Conservation (phyloP, 495 filamentous ascomycete species). For the Hapsidospora chrysogenum region DNA sequence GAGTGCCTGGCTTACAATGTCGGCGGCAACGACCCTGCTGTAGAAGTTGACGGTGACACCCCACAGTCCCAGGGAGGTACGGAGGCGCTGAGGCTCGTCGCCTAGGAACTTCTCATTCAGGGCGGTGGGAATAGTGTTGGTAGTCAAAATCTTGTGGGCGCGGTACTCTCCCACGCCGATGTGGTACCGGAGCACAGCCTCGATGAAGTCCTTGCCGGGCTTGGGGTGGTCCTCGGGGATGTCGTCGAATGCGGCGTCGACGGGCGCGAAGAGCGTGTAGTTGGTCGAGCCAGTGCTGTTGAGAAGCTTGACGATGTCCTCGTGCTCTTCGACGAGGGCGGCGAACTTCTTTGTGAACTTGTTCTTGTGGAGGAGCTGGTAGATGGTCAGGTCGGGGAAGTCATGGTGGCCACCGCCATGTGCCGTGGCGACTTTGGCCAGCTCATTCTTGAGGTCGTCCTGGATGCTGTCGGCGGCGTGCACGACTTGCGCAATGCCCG, state of each 20-base stretch:
- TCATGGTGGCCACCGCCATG: conserved; percentile 1
- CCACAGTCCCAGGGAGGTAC: conserved; percentile 34
- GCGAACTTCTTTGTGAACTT: conserved; percentile 62
- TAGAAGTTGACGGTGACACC: conserved; percentile 58
- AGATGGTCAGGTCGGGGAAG: conserved; percentile 46
- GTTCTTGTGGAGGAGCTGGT: conserved; percentile 50
- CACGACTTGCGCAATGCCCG: no score
- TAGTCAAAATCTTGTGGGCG: conserved; percentile 33
- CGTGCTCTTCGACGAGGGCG: conserved; percentile 46
- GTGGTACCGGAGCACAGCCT: conserved; percentile 54
- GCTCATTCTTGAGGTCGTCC: not conserved
- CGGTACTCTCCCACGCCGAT: conserved; percentile 42
- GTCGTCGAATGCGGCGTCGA: conserved; percentile 52
- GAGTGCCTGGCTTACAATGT: conserved; percentile 41
- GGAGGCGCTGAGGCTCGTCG: conserved; percentile 48
- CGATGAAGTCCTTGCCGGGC: conserved; percentile 44
- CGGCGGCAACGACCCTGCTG: conserved; percentile 40
- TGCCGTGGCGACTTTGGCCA: conserved; percentile 1
- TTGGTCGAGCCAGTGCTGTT: conserved; percentile 49
- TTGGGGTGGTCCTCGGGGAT: conserved; percentile 36
- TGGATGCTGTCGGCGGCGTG: no score
- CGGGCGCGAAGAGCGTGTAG: conserved; percentile 61
- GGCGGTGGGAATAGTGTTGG: conserved; percentile 52
- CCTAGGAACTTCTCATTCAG: conserved; percentile 37
- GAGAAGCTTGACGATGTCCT: conserved; percentile 48